Conservation (phyloP, 2,329 filamentous ascomycete genomes). For the Elsinoe arachidis region DNA sequence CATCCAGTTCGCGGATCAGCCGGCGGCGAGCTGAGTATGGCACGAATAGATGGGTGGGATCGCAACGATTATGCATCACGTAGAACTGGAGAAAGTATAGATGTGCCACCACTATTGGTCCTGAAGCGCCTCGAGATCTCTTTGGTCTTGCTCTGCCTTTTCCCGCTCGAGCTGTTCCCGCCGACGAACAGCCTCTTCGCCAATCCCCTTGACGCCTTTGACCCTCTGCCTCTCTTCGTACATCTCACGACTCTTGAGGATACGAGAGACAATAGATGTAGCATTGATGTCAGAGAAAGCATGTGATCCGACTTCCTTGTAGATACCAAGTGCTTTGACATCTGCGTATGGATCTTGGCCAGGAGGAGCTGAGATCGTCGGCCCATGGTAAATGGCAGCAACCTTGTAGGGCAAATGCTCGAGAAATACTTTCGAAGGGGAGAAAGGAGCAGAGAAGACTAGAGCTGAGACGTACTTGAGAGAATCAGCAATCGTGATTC, state of each 20-base stretch:
- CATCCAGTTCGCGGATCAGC: neutral
- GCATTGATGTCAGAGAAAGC: constrained; percentile 82
- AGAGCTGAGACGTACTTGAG: constrained; percentile 74
- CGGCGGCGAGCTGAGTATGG: neutral
- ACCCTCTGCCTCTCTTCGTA: constrained; percentile 87
- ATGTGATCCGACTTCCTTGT: constrained; percentile 68
- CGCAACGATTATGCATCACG: neutral
- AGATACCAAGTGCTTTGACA: constrained; percentile 75
- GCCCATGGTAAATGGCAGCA: constrained; percentile 87
- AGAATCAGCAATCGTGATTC: constrained; percentile 19
- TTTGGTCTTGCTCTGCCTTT: constrained; percentile 11
- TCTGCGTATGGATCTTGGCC: constrained; percentile 54
- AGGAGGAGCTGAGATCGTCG: constrained; percentile 75
- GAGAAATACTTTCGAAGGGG: constrained; percentile 72
- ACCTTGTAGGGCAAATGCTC: constrained; percentile 37
- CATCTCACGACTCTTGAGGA: constrained; percentile 73
- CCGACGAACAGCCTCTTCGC: constrained; percentile 48
- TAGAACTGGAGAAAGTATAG: neutral
- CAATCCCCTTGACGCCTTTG: constrained; percentile 77
- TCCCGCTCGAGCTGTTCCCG: constrained; percentile 21
- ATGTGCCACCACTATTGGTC: neutral
- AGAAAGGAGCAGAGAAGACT: constrained; percentile 83
- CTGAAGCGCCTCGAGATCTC: constrained; percentile 3
- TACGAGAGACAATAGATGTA: constrained; percentile 81
- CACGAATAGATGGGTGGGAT: neutral